Conservation (phyloP, 2,329 filamentous ascomycete species). For the Endoconidiophora polonica region DNA sequence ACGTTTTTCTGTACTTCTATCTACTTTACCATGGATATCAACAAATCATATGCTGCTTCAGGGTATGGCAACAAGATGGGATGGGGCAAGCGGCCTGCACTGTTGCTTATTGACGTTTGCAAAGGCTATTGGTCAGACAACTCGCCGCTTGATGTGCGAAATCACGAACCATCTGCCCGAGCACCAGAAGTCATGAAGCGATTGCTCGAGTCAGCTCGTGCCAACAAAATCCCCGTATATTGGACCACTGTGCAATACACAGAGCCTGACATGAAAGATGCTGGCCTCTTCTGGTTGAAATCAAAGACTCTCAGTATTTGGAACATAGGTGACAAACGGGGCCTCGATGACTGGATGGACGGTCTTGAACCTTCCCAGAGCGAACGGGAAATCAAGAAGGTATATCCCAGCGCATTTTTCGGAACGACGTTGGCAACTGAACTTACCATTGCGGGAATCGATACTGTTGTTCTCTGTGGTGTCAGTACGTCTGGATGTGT, state of each 20-base stretch:
- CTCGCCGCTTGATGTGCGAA: conserved; percentile 25
- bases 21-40: not conserved
- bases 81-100: conserved; percentile 26
- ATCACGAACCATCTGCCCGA: conserved; percentile 21
- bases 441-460: conserved; percentile 23
- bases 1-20: not conserved
- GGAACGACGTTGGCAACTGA: conserved; percentile 26
- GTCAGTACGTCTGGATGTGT: conserved; percentile 32
- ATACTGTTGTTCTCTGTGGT: conserved; percentile 29
- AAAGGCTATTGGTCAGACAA: conserved; percentile 27
- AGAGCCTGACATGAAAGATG: conserved; percentile 27
- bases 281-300: conserved; percentile 27
- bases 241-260: conserved; percentile 29
- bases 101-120: conserved; percentile 31
- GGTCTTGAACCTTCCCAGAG: conserved; percentile 22
- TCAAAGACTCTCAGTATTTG: conserved; percentile 26
- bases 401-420: conserved; percentile 28
- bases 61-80: conserved; percentile 27
- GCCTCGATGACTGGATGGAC: conserved; percentile 23
- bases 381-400: conserved; percentile 26
- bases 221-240: conserved; percentile 23
- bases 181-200: conserved; percentile 23
- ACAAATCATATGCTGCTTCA: conserved; percentile 18
- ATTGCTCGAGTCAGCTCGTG: conserved; percentile 25
- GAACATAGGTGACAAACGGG: conserved; percentile 23